phyloP scores from a whole-genome alignment of 441 rosid genomes.

The Populus hybrid region DNA sequence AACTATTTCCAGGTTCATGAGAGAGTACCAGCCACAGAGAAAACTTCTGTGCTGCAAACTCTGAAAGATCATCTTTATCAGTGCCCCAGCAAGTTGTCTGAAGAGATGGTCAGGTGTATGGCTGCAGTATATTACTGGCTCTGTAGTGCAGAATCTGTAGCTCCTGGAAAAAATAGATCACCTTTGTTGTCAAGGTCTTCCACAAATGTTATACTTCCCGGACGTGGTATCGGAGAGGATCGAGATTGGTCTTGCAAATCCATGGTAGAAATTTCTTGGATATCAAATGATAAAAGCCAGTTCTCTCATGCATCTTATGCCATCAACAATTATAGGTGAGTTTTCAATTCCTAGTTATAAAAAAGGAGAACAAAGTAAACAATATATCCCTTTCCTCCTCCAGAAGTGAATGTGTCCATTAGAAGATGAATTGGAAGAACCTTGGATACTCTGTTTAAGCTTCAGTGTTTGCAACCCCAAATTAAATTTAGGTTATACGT shows the following conservation, averaged over 20 bases:
- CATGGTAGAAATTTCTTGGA: slow-evolving; percentile 64
- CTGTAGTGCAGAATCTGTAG: slow-evolving; percentile 39
- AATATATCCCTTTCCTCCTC: not conserved
- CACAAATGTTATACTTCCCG: slow-evolving; percentile 59
- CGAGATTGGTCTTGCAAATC: slow-evolving; percentile 71
- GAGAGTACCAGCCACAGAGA: slow-evolving; percentile 34
- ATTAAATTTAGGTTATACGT: not conserved
- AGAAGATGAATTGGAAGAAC: not conserved
- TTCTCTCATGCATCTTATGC: slow-evolving; percentile 69
- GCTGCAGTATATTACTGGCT: slow-evolving; percentile 82
- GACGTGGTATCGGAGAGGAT: slow-evolving; percentile 39
- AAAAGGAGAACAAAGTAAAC: not conserved
- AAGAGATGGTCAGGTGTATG: slow-evolving; percentile 88
- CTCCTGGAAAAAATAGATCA: slow-evolving; percentile 41
- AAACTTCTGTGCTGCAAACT: slow-evolving; percentile 37
- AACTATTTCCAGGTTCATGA: slow-evolving; percentile 31
- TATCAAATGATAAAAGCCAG: slow-evolving; percentile 61
- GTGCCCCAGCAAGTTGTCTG: slow-evolving; percentile 84
- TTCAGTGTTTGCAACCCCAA: not conserved
- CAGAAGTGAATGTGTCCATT: not conserved
- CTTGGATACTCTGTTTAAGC: not conserved
- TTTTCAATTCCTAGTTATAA: not conserved
- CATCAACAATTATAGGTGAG: slow-evolving; percentile 72
- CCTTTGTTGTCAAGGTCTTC: slow-evolving; percentile 66
- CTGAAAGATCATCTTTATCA: slow-evolving; percentile 76